Conservation (phyloP, 148 eudicot genomes). For the Nepenthes mirabilis region DNA sequence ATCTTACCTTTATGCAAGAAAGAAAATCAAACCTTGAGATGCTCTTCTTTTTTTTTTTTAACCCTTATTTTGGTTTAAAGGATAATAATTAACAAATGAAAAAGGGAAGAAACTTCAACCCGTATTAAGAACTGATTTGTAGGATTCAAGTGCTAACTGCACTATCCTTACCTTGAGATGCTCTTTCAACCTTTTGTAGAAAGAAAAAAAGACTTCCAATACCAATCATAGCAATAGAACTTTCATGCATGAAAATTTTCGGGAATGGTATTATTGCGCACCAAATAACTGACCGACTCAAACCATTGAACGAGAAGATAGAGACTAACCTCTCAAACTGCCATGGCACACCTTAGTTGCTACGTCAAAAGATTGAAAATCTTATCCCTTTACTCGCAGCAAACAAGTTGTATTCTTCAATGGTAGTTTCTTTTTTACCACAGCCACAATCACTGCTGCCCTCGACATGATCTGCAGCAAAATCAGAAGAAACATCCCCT, state of each 20-base stretch:
- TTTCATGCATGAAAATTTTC: neutral
- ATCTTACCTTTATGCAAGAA: too few species aligned
- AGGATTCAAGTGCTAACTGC: too few species aligned
- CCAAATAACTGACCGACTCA: slow-evolving; percentile 14
- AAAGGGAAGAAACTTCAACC: too few species aligned
- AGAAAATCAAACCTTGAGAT: too few species aligned
- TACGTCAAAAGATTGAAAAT: slow-evolving; percentile 57
- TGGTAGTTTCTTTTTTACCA: slow-evolving; percentile 38
- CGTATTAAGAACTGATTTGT: too few species aligned
- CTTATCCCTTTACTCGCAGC: slow-evolving; percentile 68
- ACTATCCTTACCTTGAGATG: too few species aligned
- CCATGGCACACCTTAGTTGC: slow-evolving; percentile 21
- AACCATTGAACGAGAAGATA: slow-evolving; percentile 6
- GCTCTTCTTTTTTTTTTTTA: too few species aligned
- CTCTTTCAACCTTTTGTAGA: too few species aligned
- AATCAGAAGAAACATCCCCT: slow-evolving; percentile 18
- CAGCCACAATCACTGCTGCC: slow-evolving; percentile 18
- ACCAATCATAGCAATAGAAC: too few species aligned
- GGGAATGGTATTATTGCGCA: slow-evolving; percentile 34
- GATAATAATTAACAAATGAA: too few species aligned
- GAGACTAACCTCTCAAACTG: slow-evolving; percentile 23
- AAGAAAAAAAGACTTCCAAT: too few species aligned
- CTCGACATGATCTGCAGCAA: slow-evolving; percentile 19
- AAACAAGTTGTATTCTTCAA: slow-evolving; percentile 92
- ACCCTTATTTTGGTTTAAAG: too few species aligned